These are phyloP conservation scores for Rhizopogon roseolus DNA, from an alignment of 768 basidiomycete genomes.

Conservation along the genomic window DNA sequence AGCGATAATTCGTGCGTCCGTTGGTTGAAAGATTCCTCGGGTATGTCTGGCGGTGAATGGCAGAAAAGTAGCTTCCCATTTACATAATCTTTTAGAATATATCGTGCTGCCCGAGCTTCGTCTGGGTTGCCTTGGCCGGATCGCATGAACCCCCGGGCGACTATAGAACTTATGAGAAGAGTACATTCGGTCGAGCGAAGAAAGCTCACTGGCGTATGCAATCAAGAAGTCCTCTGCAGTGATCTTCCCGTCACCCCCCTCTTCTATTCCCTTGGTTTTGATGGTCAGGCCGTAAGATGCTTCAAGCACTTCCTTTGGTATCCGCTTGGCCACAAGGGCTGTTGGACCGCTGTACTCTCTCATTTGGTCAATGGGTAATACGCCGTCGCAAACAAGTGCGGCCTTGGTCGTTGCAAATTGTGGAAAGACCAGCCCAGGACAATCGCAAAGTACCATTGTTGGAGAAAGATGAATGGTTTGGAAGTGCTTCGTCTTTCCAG, in stretches of 20 bases:
- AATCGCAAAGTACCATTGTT: slow-evolving; percentile 87
- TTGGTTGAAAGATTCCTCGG: slow-evolving; percentile 70
- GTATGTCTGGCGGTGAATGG: slow-evolving; percentile 75
- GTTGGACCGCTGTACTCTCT: slow-evolving; percentile 87
- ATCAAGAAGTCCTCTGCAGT: slow-evolving; percentile 80
- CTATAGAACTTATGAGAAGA: slow-evolving; percentile 38
- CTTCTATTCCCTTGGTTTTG: slow-evolving; percentile 57
- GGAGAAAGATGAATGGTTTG: slow-evolving; percentile 95
- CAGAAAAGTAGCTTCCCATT: slow-evolving; percentile 90
- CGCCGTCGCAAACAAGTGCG: slow-evolving; percentile 93
- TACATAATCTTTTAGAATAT: slow-evolving; percentile 95
- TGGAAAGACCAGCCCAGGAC: slow-evolving; percentile 96
- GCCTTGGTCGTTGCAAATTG: slow-evolving; percentile 98
- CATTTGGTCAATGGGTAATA: slow-evolving; percentile 96
- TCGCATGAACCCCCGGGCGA: slow-evolving; percentile 88
- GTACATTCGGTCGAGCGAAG: not conserved
- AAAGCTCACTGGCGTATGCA: slow-evolving; percentile 83
- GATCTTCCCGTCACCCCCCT: slow-evolving; percentile 76
- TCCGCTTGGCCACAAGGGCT: slow-evolving; percentile 68
- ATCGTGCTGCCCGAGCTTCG: slow-evolving; percentile 89
- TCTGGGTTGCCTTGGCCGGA: slow-evolving; percentile 97
- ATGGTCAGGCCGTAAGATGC: slow-evolving; percentile 85
- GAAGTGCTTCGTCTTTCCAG: slow-evolving; percentile 98
- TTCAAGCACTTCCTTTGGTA: slow-evolving; percentile 84
- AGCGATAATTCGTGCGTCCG: slow-evolving; percentile 60